Evolutionary conservation across 306 rosid genomes (phyloP).

Genomic region (Castanospermum australe): DNA sequence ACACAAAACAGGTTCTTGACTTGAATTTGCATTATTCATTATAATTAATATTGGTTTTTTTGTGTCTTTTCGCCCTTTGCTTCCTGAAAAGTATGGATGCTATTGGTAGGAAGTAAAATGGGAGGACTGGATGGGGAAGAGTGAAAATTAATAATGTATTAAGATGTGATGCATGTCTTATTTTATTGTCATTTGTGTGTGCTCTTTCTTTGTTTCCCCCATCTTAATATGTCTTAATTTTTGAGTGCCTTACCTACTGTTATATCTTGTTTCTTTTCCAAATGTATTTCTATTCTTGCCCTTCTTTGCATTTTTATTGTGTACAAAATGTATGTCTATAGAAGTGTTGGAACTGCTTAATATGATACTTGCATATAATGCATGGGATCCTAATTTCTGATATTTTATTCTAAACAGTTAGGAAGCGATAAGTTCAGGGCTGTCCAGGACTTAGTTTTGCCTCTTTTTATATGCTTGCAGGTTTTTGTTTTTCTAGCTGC

Average conservation of each 20-base stretch:
- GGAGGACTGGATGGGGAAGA: not conserved
- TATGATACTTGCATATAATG: not conserved
- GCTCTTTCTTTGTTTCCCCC: not conserved
- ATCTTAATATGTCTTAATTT: not conserved
- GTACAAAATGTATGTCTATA: not conserved
- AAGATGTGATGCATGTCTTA: constrained; percentile 6
- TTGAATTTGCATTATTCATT: constrained; percentile 11
- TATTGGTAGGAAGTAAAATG: not conserved
- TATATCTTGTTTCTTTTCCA: constrained; percentile 6
- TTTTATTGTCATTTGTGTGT: not conserved
- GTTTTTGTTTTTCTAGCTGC: constrained; percentile 94
- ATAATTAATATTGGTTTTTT: not conserved
- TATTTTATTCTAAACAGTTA: not conserved
- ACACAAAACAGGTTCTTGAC: constrained; percentile 85
- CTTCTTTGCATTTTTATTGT: not conserved
- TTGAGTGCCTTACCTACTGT: not conserved
- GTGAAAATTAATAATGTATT: not conserved
- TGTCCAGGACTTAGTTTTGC: constrained; percentile 24
- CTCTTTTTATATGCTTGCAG: constrained; percentile 42
- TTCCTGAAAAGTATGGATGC: constrained; percentile 14
- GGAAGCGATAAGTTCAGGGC: not conserved
- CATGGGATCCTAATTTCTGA: not conserved
- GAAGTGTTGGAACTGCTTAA: not conserved
- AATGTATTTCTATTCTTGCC: not conserved
- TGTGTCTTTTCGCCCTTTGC: not conserved